Evolutionary conservation across 306 rosid species (phyloP).

Genomic region (Casuarina cunninghamiana): DNA sequence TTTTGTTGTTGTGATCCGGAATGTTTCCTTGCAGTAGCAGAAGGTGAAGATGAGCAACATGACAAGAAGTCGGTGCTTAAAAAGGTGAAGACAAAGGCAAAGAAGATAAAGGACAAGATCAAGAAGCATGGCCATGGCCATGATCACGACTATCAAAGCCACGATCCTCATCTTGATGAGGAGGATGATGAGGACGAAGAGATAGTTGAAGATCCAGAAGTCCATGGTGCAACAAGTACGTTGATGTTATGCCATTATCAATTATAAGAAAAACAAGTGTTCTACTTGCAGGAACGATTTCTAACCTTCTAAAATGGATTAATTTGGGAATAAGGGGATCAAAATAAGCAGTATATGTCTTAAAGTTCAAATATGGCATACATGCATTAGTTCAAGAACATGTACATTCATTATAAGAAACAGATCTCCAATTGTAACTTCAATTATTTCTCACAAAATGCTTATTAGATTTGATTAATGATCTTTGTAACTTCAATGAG

Average conservation of each 20-base stretch:
- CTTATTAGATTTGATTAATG: no score
- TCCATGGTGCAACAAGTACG: constrained; percentile 59
- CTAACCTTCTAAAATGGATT: no score
- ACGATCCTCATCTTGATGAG: constrained; percentile 50
- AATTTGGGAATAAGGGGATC: no score
- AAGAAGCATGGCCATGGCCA: constrained; percentile 42
- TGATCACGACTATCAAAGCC: constrained; percentile 1
- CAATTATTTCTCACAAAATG: no score
- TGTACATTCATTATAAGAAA: no score
- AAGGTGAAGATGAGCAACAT: constrained; percentile 43
- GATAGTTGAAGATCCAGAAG: constrained; percentile 34
- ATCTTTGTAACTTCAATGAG: no score
- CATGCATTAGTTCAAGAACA: no score
- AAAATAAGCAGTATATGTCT: no score
- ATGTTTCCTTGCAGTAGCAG: constrained; percentile 21
- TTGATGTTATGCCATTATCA: neutral
- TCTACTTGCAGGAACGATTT: no score
- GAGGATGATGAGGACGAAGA: constrained; percentile 46
- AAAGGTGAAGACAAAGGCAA: constrained; percentile 75
- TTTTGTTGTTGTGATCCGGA: neutral
- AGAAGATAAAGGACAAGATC: constrained; percentile 58
- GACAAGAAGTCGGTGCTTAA: constrained; percentile 66
- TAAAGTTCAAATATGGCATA: no score
- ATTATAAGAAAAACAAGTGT: no score
- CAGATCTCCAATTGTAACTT: no score